phyloP scores from a whole-genome alignment of 257 asterid genomes.

The Echium plantagineum region DNA sequence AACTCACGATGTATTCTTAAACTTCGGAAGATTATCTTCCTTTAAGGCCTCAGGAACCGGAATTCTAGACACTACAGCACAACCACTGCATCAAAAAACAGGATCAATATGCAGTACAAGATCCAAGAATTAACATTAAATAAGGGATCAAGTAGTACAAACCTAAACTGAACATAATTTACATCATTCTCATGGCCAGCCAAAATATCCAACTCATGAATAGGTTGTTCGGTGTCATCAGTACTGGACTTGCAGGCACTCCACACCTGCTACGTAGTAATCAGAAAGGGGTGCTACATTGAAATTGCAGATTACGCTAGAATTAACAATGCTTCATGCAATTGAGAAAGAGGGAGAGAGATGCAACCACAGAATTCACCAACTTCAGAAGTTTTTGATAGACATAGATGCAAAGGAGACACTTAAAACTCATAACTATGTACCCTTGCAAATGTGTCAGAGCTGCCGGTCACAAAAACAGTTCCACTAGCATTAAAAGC shows the following conservation, averaged over 20 bases:
- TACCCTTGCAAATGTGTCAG: conserved; percentile 94
- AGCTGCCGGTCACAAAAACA: conserved; percentile 92
- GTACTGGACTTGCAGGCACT: conserved; percentile 69
- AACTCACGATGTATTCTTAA: conserved; percentile 75
- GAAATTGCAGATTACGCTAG: not conserved
- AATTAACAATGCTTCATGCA: not conserved
- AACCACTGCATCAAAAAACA: conserved; percentile 57
- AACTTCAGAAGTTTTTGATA: not conserved
- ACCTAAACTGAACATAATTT: conserved; percentile 97
- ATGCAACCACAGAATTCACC: not conserved
- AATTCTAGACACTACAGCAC: conserved; percentile 60
- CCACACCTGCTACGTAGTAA: conserved; percentile 61
- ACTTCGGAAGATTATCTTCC: conserved; percentile 70
- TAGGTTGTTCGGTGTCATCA: conserved; percentile 87
- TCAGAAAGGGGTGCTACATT: not conserved
- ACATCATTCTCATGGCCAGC: conserved; percentile 98
- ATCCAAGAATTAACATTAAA: conserved; percentile 10
- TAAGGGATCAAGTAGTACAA: conserved; percentile 20
- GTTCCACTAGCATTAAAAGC: conserved; percentile 95
- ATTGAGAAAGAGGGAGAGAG: not conserved
- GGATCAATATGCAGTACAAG: conserved; percentile 6
- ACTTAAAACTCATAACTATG: not conserved
- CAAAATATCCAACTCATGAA: conserved; percentile 84
- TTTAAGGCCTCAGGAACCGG: conserved; percentile 46
- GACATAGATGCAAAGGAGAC: not conserved